Evolutionary conservation across 2,329 filamentous ascomycete genomes (phyloP).

Genomic region (Botrytis tulipae): DNA sequence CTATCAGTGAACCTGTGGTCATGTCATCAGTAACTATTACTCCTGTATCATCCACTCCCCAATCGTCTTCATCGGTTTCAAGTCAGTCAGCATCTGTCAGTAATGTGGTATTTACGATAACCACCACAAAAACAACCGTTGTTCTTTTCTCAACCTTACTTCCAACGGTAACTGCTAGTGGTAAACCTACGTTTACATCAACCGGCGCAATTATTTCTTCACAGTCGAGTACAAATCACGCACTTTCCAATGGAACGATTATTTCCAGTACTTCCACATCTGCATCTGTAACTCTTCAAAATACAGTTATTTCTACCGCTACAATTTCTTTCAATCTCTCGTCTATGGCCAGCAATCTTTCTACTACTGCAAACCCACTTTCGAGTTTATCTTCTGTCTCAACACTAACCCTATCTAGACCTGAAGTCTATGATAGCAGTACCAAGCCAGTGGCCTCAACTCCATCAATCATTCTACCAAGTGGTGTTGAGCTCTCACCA

Average conservation of each 20-base stretch:
- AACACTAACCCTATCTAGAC: not conserved
- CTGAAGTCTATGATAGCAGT: not conserved
- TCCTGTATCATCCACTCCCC: not conserved
- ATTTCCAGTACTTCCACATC: not conserved
- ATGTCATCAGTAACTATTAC: slow-evolving; percentile 20
- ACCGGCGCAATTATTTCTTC: not conserved
- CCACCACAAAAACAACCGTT: not conserved
- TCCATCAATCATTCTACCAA: slow-evolving; percentile 12
- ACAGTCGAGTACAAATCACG: not conserved
- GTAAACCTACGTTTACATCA: not conserved
- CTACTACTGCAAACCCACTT: slow-evolving; percentile 8
- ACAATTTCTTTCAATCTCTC: not conserved
- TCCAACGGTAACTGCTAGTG: not conserved
- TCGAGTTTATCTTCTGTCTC: not conserved
- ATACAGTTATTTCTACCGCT: slow-evolving; percentile 2
- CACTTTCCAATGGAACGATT: not conserved
- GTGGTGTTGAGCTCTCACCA: not conserved
- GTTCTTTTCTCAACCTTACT: not conserved
- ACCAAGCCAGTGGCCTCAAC: slow-evolving; percentile 26
- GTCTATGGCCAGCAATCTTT: not conserved
- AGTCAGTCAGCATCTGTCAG: not conserved
- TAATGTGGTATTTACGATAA: not conserved
- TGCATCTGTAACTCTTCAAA: not conserved
- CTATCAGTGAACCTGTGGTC: not conserved
- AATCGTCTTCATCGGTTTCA: not conserved